Conservation (phyloP, 164 flowering plant species). For the Dillenia suffruticosa region DNA sequence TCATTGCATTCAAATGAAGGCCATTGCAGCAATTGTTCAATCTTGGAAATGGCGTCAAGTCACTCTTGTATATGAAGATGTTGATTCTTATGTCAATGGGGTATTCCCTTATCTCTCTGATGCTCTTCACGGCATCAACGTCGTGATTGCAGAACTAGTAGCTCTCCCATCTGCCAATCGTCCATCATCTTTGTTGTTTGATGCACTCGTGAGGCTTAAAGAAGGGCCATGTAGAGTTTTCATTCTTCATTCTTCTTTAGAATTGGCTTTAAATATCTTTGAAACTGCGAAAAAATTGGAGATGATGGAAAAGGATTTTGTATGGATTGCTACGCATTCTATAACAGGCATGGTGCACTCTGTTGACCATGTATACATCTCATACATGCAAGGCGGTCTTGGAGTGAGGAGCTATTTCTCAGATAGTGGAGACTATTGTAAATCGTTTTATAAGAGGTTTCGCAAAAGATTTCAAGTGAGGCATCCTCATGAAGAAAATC, state of each 20-base stretch:
- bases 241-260: conserved; percentile 3
- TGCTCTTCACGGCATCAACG: conserved; percentile 14
- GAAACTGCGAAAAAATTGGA: conserved; percentile 5
- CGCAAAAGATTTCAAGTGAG: conserved; percentile 1
- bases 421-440: not conserved
- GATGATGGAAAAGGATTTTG: conserved; percentile 29
- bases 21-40: conserved; percentile 30
- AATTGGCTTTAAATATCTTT: not conserved
- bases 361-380: conserved; percentile 11
- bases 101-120: conserved; percentile 11
- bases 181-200: not conserved
- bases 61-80: conserved; percentile 39
- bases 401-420: conserved; percentile 27
- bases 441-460: conserved; percentile 12
- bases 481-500: conserved; percentile 18
- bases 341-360: conserved; percentile 28
- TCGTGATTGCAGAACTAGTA: conserved; percentile 15
- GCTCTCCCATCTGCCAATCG: conserved; percentile 15
- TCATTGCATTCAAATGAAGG: conserved; percentile 19
- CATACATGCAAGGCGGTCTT: conserved; percentile 33
- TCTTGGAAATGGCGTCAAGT: conserved; percentile 24
- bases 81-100: conserved; percentile 11
- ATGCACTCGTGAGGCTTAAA: conserved; percentile 5
- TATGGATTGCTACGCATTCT: conserved; percentile 31
- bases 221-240: conserved; percentile 9